These are phyloP conservation scores for Ceratocystis alfenasii DNA, from an alignment of 2,329 filamentous ascomycete genomes.

Conservation along the genomic window DNA sequence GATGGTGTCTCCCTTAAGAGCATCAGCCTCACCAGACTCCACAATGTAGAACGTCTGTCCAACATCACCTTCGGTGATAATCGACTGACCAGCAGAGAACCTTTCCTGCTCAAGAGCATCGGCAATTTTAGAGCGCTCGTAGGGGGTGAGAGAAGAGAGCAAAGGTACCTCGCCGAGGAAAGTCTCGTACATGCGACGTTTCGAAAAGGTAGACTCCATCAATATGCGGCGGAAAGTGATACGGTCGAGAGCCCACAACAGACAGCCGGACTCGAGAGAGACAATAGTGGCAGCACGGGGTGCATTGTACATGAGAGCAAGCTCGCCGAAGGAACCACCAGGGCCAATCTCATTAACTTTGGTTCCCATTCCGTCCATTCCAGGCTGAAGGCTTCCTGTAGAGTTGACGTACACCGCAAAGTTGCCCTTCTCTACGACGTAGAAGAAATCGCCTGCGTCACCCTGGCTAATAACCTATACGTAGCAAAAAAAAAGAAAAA, in stretches of 20 bases:
- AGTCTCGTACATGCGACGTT: slow-evolving; percentile 90
- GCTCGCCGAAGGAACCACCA: slow-evolving; percentile 89
- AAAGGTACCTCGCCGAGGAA: slow-evolving; percentile 92
- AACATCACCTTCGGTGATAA: slow-evolving; percentile 84
- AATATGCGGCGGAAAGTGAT: slow-evolving; percentile 94
- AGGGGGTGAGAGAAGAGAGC: slow-evolving; percentile 68
- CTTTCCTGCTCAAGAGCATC: slow-evolving; percentile 90
- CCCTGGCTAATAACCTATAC: slow-evolving; percentile 83
- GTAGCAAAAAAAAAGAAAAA: background rate
- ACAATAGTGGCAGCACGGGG: slow-evolving; percentile 89
- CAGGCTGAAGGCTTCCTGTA: slow-evolving; percentile 64
- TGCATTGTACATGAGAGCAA: slow-evolving; percentile 97
- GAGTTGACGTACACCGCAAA: slow-evolving; percentile 88
- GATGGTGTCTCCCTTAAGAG: slow-evolving; percentile 62
- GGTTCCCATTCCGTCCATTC: slow-evolving; percentile 66
- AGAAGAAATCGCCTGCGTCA: slow-evolving; percentile 94
- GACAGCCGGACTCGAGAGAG: slow-evolving; percentile 64
- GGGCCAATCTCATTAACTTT: slow-evolving; percentile 73
- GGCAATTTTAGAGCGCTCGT: slow-evolving; percentile 94
- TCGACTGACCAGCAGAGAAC: slow-evolving; percentile 63
- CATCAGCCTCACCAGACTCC: slow-evolving; percentile 76
- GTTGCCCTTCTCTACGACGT: slow-evolving; percentile 80
- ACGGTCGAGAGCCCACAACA: slow-evolving; percentile 87
- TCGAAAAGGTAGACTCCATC: slow-evolving; percentile 95
- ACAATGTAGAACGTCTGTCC: slow-evolving; percentile 87